phyloP scores from a whole-genome alignment of 441 rosid species.

The Populus hybrid region DNA sequence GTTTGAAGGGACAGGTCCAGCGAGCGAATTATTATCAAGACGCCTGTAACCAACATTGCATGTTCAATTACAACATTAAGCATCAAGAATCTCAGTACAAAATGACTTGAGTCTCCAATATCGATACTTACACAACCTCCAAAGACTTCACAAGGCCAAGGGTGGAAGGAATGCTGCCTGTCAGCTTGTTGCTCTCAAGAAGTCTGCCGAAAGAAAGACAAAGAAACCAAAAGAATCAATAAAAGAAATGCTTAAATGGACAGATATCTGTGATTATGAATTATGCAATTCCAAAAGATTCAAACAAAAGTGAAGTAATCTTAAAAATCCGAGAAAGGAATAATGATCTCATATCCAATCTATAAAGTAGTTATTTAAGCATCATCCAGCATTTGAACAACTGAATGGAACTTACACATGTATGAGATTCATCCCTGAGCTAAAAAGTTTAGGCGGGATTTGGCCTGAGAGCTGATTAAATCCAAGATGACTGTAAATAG shows the following conservation, averaged over 20 bases:
- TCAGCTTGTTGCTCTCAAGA: slow-evolving; percentile 58
- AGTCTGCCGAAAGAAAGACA: slow-evolving; percentile 39
- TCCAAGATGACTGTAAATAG: slow-evolving; percentile 61
- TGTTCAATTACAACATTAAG: slow-evolving; percentile 2
- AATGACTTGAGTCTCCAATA: slow-evolving; percentile 4
- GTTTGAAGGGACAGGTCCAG: slow-evolving; percentile 47
- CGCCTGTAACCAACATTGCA: slow-evolving; percentile 44
- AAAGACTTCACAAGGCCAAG: slow-evolving; percentile 56
- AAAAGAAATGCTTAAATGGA: background rate
- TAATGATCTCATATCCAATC: background rate
- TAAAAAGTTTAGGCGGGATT: slow-evolving; percentile 61
- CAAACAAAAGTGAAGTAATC: background rate
- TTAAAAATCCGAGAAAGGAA: background rate
- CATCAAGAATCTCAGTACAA: background rate
- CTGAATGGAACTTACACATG: slow-evolving; percentile 58
- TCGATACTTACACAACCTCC: slow-evolving; percentile 66
- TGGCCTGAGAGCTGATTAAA: slow-evolving; percentile 55
- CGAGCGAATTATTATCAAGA: slow-evolving; percentile 57
- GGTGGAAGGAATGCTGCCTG: slow-evolving; percentile 51
- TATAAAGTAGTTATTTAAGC: background rate
- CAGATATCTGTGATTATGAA: background rate
- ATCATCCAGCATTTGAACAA: background rate
- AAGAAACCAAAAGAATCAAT: background rate
- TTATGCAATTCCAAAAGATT: background rate
- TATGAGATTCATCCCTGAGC: slow-evolving; percentile 48